Conservation (phyloP, 768 basidiomycete species). For the Termitomyces sp. region DNA sequence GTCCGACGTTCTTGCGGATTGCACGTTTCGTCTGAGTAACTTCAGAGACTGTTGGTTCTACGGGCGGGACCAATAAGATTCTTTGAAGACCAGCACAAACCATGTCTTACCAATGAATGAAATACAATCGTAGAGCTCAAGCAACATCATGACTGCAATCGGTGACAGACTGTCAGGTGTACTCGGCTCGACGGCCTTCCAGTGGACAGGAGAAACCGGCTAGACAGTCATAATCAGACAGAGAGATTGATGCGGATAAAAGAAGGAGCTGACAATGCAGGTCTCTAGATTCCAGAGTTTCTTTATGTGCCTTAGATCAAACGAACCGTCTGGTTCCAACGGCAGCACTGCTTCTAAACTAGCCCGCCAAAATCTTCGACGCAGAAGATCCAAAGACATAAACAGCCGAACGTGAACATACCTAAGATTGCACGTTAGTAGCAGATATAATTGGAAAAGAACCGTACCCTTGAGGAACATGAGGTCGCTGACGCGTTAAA, state of each 20-base stretch:
- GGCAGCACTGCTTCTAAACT: constrained; percentile 15
- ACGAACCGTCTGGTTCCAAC: constrained; percentile 14
- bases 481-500: constrained; percentile 1
- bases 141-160: constrained; percentile 12
- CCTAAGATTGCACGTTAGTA: constrained; percentile 1
- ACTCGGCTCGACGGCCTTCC: constrained; percentile 13
- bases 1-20: constrained; percentile 1
- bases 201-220: constrained; percentile 15
- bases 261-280: constrained; percentile 9
- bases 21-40: background rate
- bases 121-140: constrained; percentile 12
- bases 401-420: constrained; percentile 16
- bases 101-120: constrained; percentile 13
- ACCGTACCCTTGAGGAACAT: constrained; percentile 14
- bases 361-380: constrained; percentile 4
- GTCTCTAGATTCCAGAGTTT: constrained; percentile 16
- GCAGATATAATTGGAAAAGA: background rate
- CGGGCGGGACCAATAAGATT: background rate
- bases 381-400: constrained; percentile 2
- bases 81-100: background rate
- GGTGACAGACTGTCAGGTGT: constrained; percentile 13
- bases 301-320: constrained; percentile 14
- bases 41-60: background rate
- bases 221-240: background rate
- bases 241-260: too few species aligned